Evolutionary conservation across 2,329 filamentous ascomycete species (phyloP), one percentile per base, ranked within the genome.

Genomic region (Diplodia sapinea): DNA sequence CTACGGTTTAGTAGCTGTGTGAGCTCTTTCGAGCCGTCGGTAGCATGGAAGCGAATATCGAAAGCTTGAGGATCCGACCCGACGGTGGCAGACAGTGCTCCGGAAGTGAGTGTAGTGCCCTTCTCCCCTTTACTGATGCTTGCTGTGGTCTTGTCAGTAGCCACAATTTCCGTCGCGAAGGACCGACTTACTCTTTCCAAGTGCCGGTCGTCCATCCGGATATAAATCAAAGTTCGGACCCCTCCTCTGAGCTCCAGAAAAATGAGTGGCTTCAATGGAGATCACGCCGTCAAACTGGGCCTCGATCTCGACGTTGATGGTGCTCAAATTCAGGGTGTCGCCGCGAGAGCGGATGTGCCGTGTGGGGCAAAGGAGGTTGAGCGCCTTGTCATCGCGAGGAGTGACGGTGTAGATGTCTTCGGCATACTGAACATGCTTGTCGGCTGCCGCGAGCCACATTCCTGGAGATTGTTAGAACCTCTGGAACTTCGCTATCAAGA

Each of bases 361-460:
- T 1, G 86, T 87, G 11, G 87, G 87, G 70, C 86, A 89, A 0
- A 89, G 78, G 17, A 89, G 80, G 29, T 81, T 83, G 57, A 88
- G 67, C 7, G 82, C 83, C 69, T 82, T 83, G 6, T 81, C 80
- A 63, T 80, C 77, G 49, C 75, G 69, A 59, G 82, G 76, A 4
- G 80, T 82, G 63, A 85, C 79, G 9, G 83, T 81, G 73, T 87
- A 85, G 17, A 90, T 81, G 69, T 90, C 87, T 76, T 90, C 88
- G 40, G 88, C 89, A 71, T 90, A 90, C 73, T 89, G 86, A 31
- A 88, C 82, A 61, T 82, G 81, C 74, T 88, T 83, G 69, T 84
- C 85, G 76, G 88, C 85, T 67, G 85, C 87, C 51, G 84, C 82
- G 59, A 90, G 80, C 89, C 89, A 91, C 88, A 90, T 88, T 71